These are phyloP conservation scores for Venturiaceae sp. DNA, from an alignment of 2,329 filamentous ascomycete genomes.

Conservation along the genomic window DNA sequence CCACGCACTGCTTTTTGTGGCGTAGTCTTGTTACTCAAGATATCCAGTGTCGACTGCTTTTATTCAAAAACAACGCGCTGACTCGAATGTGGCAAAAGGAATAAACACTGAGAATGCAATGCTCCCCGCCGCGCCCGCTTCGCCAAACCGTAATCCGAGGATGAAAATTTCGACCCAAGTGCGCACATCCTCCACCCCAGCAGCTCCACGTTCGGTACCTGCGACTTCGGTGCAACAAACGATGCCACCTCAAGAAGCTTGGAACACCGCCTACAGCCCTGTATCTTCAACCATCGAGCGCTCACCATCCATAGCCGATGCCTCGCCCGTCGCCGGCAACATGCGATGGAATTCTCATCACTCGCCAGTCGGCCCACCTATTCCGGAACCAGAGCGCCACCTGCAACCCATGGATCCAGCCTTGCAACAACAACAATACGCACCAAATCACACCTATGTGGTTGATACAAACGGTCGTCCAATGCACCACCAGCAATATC, in stretches of 20 bases:
- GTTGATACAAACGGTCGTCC: constrained; percentile 26
- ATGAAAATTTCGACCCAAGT: constrained; percentile 6
- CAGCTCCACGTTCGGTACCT: constrained; percentile 6
- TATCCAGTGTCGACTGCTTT: neutral
- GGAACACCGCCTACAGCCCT: constrained; percentile 6
- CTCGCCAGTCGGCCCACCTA: neutral
- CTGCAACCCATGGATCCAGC: constrained; percentile 17
- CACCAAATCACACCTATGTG: constrained; percentile 17
- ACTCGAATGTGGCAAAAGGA: constrained; percentile 1
- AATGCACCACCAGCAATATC: constrained; percentile 22
- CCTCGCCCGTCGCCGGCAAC: neutral
- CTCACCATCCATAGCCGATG: constrained; percentile 7
- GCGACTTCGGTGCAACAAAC: neutral
- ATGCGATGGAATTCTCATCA: constrained; percentile 7
- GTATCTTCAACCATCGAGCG: constrained; percentile 4
- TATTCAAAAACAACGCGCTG: neutral
- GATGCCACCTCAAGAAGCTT: constrained; percentile 2
- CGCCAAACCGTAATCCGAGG: neutral
- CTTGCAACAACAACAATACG: constrained; percentile 6
- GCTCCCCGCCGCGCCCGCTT: neutral
- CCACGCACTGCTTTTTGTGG: neutral
- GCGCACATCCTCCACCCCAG: constrained; percentile 9
- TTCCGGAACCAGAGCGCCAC: constrained; percentile 16
- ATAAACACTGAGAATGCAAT: neutral
- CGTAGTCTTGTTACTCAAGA: neutral